These are phyloP conservation scores for Suillus fuscotomentosus DNA, from an alignment of 768 basidiomycete genomes.

Conservation along the genomic window DNA sequence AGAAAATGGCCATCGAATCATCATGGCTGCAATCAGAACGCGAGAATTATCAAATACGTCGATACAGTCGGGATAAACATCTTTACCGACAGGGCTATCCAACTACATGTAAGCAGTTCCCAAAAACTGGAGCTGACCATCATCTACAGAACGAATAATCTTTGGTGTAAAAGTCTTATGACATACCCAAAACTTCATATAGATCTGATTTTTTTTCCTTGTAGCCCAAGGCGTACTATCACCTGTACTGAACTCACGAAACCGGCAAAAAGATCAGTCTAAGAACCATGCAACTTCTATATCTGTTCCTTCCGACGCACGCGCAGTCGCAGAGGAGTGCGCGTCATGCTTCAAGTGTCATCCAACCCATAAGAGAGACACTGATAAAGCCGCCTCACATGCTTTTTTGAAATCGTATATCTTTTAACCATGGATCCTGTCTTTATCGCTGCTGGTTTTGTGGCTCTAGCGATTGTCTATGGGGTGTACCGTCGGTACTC, in stretches of 20 bases:
- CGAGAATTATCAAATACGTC: neutral
- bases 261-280: neutral
- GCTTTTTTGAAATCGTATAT: neutral
- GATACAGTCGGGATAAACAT: neutral
- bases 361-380: neutral
- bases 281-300: neutral
- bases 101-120: neutral
- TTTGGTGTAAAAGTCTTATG: neutral
- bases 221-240: neutral
- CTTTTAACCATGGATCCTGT: conserved; percentile 11
- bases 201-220: neutral
- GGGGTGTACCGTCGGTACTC: conserved; percentile 2
- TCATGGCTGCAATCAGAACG: neutral
- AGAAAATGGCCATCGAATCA: neutral
- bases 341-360: conserved; percentile 12
- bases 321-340: neutral
- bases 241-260: neutral
- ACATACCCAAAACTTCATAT: neutral
- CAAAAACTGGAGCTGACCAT: neutral
- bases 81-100: no score
- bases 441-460: conserved; percentile 2
- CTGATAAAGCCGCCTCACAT: conserved; percentile 3
- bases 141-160: neutral
- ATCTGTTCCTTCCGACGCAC: conserved; percentile 6
- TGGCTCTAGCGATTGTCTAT: conserved; percentile 10